Conservation (phyloP, 2,329 filamentous ascomycete species). For the Thyridium curvatum region DNA sequence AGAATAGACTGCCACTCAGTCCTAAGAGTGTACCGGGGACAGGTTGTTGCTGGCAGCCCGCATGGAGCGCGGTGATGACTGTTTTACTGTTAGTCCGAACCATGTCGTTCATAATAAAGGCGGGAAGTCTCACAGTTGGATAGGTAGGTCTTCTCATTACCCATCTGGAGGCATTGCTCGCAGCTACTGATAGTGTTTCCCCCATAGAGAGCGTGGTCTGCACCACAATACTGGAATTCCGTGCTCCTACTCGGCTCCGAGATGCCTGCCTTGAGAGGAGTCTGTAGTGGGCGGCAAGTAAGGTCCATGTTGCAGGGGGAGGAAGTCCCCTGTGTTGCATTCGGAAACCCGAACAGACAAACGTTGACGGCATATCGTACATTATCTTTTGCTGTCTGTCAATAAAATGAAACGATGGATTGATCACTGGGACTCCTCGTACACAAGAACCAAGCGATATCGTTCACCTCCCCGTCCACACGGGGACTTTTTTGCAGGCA, state of each 20-base stretch:
- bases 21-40: conserved; percentile 27
- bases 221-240: conserved; percentile 34
- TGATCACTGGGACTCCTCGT: conserved; percentile 14
- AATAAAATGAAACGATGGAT: conserved; percentile 8
- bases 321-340: conserved; percentile 23
- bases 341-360: conserved; percentile 34
- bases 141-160: conserved; percentile 32
- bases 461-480: conserved; percentile 29
- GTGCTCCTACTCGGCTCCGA: conserved; percentile 15
- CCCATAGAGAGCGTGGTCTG: conserved; percentile 24
- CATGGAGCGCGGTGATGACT: conserved; percentile 42
- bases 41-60: conserved; percentile 40
- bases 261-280: conserved; percentile 25
- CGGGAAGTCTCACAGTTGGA: conserved; percentile 38
- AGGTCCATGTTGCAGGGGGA: conserved; percentile 34
- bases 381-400: conserved; percentile 32
- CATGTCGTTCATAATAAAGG: conserved; percentile 2
- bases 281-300: conserved; percentile 33
- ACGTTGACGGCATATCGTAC: conserved; percentile 39
- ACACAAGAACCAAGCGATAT: conserved; percentile 42
- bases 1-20: conserved; percentile 37
- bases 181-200: conserved; percentile 27
- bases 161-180: conserved; percentile 34
- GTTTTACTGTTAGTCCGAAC: conserved; percentile 4
- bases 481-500: conserved; percentile 40